These are phyloP conservation scores for Cytospora leucostoma DNA, from an alignment of 2,329 filamentous ascomycete genomes.

Conservation along the genomic window DNA sequence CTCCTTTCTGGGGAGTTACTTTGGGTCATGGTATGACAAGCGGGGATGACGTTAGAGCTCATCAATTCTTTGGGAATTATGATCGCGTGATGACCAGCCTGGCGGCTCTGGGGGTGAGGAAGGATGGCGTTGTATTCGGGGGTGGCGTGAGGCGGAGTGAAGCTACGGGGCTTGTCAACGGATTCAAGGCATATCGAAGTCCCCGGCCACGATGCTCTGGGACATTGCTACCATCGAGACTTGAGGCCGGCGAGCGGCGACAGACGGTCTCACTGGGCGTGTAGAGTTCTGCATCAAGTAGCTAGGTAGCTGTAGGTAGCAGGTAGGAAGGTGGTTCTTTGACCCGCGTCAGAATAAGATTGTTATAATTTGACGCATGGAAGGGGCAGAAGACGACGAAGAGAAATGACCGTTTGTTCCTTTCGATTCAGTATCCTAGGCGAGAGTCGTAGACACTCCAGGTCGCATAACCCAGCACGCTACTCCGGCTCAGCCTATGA, in stretches of 20 bases:
- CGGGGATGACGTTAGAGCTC: slow-evolving; percentile 47
- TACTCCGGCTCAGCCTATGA: no score
- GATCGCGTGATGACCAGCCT: slow-evolving; percentile 44
- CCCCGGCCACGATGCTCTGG: background rate
- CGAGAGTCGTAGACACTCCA: no score
- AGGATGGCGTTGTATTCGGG: slow-evolving; percentile 46
- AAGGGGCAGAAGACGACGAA: no score
- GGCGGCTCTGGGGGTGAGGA: slow-evolving; percentile 37
- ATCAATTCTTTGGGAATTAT: slow-evolving; percentile 58
- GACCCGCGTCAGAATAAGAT: no score
- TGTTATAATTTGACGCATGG: no score
- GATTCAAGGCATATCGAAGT: slow-evolving; percentile 32
- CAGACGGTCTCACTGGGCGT: background rate
- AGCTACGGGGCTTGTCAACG: slow-evolving; percentile 43
- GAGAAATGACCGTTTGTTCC: no score
- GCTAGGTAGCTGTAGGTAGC: background rate
- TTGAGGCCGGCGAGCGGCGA: background rate
- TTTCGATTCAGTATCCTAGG: no score
- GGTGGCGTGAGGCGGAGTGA: slow-evolving; percentile 44
- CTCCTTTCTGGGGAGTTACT: slow-evolving; percentile 53
- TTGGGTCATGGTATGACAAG: slow-evolving; percentile 56
- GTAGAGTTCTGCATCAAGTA: background rate
- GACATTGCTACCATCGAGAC: background rate
- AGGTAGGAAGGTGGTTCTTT: no score
- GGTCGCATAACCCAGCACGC: no score